phyloP scores from a whole-genome alignment of 2,329 filamentous ascomycete species.

The Beauveria scarabaeidicola region DNA sequence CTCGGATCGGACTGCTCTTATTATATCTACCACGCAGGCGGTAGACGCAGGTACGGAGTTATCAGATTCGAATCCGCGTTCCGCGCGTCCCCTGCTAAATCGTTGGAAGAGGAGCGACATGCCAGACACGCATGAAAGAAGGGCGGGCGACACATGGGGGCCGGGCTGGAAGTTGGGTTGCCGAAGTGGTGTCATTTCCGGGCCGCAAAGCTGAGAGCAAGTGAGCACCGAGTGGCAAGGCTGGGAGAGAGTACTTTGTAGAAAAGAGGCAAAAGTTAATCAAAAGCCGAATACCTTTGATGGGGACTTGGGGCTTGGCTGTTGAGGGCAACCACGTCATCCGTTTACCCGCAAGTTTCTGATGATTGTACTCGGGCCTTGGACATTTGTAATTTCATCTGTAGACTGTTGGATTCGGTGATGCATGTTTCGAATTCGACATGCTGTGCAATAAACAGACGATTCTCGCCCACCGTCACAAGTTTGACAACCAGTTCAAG shows the following conservation, averaged over 20 bases:
- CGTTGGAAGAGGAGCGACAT: not conserved
- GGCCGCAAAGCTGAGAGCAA: not conserved
- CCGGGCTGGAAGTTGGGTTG: not conserved
- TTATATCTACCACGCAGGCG: not conserved
- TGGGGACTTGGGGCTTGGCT: slow-evolving; percentile 2
- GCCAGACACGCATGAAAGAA: not conserved
- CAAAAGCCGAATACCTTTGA: not conserved
- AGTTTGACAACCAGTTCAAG: not conserved
- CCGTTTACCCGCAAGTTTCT: not conserved
- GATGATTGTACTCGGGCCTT: not conserved
- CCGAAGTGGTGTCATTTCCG: slow-evolving; percentile 10
- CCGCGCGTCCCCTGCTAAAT: not conserved
- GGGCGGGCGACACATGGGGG: not conserved
- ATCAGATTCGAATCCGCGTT: not conserved
- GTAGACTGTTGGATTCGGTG: too few species aligned
- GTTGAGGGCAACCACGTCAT: slow-evolving; percentile 1
- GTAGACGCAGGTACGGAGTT: not conserved
- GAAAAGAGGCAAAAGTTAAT: not conserved
- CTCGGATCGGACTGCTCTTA: slow-evolving; percentile 8
- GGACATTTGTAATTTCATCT: too few species aligned
- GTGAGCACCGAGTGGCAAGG: not conserved
- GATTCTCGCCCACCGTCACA: not conserved
- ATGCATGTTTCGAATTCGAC: too few species aligned
- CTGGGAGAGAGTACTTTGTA: not conserved
- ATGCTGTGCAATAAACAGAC: not conserved